Evolutionary conservation across 805 yeast genomes (phyloP), one percentile per base, ranked within the genome.

Genomic region (Yarrowia divulgata): DNA sequence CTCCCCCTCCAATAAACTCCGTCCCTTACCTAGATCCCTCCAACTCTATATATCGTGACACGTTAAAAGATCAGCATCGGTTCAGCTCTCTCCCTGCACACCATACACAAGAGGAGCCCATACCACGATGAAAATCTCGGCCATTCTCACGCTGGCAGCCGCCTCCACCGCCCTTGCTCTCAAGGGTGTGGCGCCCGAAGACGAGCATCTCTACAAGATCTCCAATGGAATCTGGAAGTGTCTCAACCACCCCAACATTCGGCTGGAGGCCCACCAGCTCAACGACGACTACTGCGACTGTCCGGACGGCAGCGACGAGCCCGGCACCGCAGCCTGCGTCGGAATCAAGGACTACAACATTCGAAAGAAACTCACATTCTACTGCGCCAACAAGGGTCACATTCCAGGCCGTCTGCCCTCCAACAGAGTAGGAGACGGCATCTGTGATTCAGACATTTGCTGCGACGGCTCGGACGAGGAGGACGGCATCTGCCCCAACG

Each of bases 231-330:
- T 81, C 62, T 94, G 95, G 91, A 78, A 81, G 7, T 94, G 98
- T 80, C 77, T 94, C 45, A 74, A 79, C 40, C 84, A 90, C 74
- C 89, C 95, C 0, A 84, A 85, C n/a, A 85, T 92, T 6, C 81
- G 81, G 23, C 78, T 94, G 19, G 81, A 88, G 49, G 81, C 81
- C 66, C 80, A 80, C 45, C 90, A 88, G 74, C 84, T 94, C 73
- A 94, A 94, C 77, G 98, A 95, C 77, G 90, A 93, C 73, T 89
- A 84, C 75, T 94, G 98, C 79, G 98, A 95, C 75, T 94, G 98
- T 80, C 98, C 98, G 0, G 99, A 95, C 79, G 98, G 98, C 0
- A 87, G 93, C 5, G 99, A 95, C 79, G 98, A 95, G 77, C 97
- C 98, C 0, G 98, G 98, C 0, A 94, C 98, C 0, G 81, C 89